Evolutionary conservation across 129 eudicot species (phyloP), one percentile per base, ranked within the genome.

Genomic region (Kitagawia praeruptora): DNA sequence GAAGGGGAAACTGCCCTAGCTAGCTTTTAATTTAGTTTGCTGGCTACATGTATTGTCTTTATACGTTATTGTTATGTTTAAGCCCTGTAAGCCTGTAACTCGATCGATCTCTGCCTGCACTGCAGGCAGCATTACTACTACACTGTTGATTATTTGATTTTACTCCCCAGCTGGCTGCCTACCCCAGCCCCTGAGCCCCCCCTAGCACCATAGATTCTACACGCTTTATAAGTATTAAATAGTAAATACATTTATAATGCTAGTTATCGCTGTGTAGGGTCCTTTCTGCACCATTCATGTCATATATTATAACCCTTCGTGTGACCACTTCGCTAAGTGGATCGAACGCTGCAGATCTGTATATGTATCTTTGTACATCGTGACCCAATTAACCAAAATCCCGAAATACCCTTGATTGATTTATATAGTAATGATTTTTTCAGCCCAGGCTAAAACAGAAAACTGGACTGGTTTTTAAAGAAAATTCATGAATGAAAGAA

Each of bases 311-410:
- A 8, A 61, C 69, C 25, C 69, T 9, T n/a, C 14, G 69, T 61
- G 69, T 61, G 69, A 61, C 69, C 69, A 61, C 69, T 61, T 61
- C 25, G 69, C 5, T 61, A 8, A n/a, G 69, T 61, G 69, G 69
- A 61, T 58, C 13, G 1, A 61, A 61, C n/a, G 6, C 34, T 31
- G 34, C 34, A 61, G 69, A 61, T 61, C 69, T 51, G 4, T 51
- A 19, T 19, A 51, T n/a, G 23, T 49, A 51, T 51, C 8, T 4
- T 0, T 3, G 4, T 47, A 13, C 21, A 0, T 31, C 34, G 54
- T 48, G 19, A 15, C 21, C 6, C 6, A 14, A 48, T 14, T 10
- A n/a, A n/a, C 34, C 34, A 48, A 15, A 48, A 48, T 15, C 15
- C 3, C 54, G 54, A 15, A 48, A 48, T 2, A 48, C 19, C 48